These are phyloP conservation scores for Epichloe gansuensis DNA, from an alignment of 2,329 filamentous ascomycete genomes.

Conservation along the genomic window DNA sequence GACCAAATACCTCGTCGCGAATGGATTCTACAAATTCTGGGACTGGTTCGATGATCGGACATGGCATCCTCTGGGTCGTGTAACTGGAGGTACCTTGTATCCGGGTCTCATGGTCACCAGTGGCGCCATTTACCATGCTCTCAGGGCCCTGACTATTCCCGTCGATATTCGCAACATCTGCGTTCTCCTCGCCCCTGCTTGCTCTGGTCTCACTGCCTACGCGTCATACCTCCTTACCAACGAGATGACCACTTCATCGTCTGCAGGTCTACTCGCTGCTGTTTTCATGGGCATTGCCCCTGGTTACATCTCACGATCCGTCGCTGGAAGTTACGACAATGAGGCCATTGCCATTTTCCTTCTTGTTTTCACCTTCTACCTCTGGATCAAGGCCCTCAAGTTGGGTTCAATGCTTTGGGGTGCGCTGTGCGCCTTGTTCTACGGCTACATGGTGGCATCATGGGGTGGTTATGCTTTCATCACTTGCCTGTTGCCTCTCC, in stretches of 20 bases:
- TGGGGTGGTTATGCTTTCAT: slow-evolving; percentile 99
- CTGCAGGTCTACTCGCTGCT: slow-evolving; percentile 86
- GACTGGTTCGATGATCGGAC: slow-evolving; percentile 99
- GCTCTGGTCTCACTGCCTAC: slow-evolving; percentile 85
- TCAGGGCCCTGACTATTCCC: slow-evolving; percentile 77
- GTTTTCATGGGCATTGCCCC: slow-evolving; percentile 95
- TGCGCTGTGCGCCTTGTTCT: slow-evolving; percentile 85
- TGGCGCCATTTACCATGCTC: slow-evolving; percentile 87
- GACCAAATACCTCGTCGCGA: slow-evolving; percentile 89
- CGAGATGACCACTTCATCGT: slow-evolving; percentile 92
- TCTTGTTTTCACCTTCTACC: slow-evolving; percentile 93
- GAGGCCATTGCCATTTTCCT: slow-evolving; percentile 99
- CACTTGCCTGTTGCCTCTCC: slow-evolving; percentile 88
- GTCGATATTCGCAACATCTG: slow-evolving; percentile 99
- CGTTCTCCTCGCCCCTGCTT: slow-evolving; percentile 86
- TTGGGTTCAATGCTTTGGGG: slow-evolving; percentile 95
- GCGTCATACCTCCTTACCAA: slow-evolving; percentile 91
- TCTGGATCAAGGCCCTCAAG: slow-evolving; percentile 99
- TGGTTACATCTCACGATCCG: slow-evolving; percentile 94
- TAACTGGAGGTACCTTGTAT: slow-evolving; percentile 97
- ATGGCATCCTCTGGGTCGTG: slow-evolving; percentile 97
- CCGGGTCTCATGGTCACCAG: slow-evolving; percentile 98
- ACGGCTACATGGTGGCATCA: slow-evolving; percentile 99
- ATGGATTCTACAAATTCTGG: slow-evolving; percentile 99
- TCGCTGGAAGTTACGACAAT: slow-evolving; percentile 97